Evolutionary conservation across 208 protist species (phyloP).

Genomic region (Trypanosomatidae sp.): DNA sequence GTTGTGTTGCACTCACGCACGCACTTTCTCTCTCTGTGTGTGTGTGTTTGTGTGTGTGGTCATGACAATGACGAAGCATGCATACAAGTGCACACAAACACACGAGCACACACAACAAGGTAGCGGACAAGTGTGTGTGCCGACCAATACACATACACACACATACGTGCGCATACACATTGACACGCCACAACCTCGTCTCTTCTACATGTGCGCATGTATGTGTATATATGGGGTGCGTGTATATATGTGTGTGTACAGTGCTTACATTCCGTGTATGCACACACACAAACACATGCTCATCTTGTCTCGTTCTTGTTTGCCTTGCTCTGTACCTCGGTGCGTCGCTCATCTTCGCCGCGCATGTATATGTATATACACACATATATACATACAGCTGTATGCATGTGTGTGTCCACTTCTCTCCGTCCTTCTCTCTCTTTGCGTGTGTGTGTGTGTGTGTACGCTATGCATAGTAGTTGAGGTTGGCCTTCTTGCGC

Average conservation of each 20-base stretch:
- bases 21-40: no score
- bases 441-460: not conserved
- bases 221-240: no score
- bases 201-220: no score
- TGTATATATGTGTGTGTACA: conserved; percentile 1
- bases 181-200: not conserved
- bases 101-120: no score
- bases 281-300: no score
- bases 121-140: not conserved
- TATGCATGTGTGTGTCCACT: not conserved
- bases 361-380: conserved; percentile 1
- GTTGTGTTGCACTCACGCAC: no score
- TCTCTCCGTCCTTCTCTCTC: not conserved
- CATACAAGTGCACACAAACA: no score
- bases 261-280: no score
- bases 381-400: conserved; percentile 2
- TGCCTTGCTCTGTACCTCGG: no score
- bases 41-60: conserved; percentile 5
- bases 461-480: conserved; percentile 98
- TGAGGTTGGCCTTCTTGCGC: conserved; percentile 98
- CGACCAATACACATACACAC: not conserved
- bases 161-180: not conserved
- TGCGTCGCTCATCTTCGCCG: no score
- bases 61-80: no score
- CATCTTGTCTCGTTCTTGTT: no score